A percentile compares a stretch with the other conserved stretches of the same genome.
phyloP scores from a whole-genome alignment of 202 grass and related monocot species.

The Bolboschoenoplectus hybrid region DNA sequence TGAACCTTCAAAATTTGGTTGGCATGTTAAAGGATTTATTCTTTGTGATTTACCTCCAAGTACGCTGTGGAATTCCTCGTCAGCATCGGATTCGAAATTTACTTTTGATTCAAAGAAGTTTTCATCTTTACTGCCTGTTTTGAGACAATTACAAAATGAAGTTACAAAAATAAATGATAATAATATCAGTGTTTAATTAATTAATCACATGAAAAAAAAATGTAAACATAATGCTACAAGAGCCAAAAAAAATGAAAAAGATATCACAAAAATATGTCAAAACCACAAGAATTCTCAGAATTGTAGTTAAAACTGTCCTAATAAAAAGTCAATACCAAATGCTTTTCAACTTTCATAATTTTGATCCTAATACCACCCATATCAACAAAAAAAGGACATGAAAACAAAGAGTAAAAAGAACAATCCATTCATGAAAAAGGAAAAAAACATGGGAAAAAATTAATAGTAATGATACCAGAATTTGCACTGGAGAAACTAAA shows the following conservation, averaged over 20 bases:
- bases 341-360: slow-evolving; percentile 3
- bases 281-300: background rate
- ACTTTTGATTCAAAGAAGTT: slow-evolving; percentile 71
- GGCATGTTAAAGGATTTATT: background rate
- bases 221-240: background rate
- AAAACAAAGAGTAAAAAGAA: background rate
- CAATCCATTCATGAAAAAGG: background rate
- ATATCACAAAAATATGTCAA: background rate
- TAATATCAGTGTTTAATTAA: background rate
- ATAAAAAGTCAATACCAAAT: background rate
- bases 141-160: slow-evolving; percentile 8
- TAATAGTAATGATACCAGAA: slow-evolving; percentile 18
- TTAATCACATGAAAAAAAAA: background rate
- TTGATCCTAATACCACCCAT: background rate
- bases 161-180: background rate
- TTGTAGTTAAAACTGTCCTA: background rate
- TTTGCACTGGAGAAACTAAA: slow-evolving; percentile 34
- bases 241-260: background rate
- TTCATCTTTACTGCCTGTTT: slow-evolving; percentile 77
- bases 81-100: slow-evolving; percentile 72
- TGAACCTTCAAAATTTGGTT: background rate
- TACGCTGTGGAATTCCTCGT: slow-evolving; percentile 86
- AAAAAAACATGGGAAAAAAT: background rate
- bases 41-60: slow-evolving; percentile 61
- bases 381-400: background rate